phyloP scores from a whole-genome alignment of 352 stramenopile genomes.

The Pythium angustatum region DNA sequence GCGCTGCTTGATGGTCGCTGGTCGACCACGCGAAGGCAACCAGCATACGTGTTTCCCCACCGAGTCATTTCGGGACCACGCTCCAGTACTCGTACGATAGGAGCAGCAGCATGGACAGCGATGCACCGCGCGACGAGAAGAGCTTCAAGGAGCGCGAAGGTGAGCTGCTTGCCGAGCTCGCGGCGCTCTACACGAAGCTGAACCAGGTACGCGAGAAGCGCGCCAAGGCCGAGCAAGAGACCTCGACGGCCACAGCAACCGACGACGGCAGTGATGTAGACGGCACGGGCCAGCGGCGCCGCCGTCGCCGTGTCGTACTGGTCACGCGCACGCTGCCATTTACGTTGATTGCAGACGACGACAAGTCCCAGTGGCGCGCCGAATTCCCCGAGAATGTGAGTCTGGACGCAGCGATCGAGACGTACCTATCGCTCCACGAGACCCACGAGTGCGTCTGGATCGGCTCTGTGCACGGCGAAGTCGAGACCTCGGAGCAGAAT shows the following conservation, averaged over 20 bases:
- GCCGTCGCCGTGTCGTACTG: slow-evolving; percentile 63
- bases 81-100: too few species aligned
- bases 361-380: slow-evolving; percentile 79
- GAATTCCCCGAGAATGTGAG: slow-evolving; percentile 76
- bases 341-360: slow-evolving; percentile 75
- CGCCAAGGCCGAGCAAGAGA: slow-evolving; percentile 66
- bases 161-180: slow-evolving; percentile 67
- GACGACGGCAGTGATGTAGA: slow-evolving; percentile 29
- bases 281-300: slow-evolving; percentile 33
- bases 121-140: slow-evolving; percentile 24
- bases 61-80: too few species aligned
- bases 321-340: slow-evolving; percentile 80
- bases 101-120: slow-evolving; percentile 25
- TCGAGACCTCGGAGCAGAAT: slow-evolving; percentile 79
- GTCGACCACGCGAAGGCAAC: neutral
- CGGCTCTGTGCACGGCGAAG: slow-evolving; percentile 76
- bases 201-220: slow-evolving; percentile 84
- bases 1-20: too few species aligned
- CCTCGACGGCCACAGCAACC: slow-evolving; percentile 22
- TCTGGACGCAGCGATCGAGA: slow-evolving; percentile 76
- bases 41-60: too few species aligned
- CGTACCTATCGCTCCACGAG: slow-evolving; percentile 75
- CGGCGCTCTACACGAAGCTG: slow-evolving; percentile 77
- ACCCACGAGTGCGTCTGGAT: slow-evolving; percentile 86
- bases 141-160: slow-evolving; percentile 74